These are phyloP conservation scores for Uncinocarpus reesii DNA, from an alignment of 2,329 filamentous ascomycete genomes.

Conservation along the genomic window DNA sequence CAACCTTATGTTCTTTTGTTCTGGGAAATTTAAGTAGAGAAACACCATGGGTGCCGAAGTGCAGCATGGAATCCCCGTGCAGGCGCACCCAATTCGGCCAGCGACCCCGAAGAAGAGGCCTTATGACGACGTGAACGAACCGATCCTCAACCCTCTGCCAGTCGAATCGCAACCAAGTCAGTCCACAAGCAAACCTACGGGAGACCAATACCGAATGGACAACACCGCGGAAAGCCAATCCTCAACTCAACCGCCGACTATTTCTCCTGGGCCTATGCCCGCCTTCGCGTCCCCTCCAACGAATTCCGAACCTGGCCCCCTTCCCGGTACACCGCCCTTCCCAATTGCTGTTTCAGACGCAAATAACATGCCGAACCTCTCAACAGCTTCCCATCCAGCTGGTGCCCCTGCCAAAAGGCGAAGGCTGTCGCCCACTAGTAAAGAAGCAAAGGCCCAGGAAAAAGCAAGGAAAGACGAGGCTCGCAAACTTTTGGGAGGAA, in stretches of 20 bases:
- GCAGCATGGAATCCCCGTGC: slow-evolving; percentile 7
- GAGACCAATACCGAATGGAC: neutral
- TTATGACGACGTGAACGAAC: slow-evolving; percentile 23
- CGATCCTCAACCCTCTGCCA: neutral
- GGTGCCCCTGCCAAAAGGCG: slow-evolving; percentile 23
- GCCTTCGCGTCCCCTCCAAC: neutral
- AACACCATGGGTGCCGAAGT: slow-evolving; percentile 8
- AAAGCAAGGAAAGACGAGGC: slow-evolving; percentile 38
- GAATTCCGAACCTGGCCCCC: neutral
- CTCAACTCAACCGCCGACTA: neutral
- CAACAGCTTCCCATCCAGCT: slow-evolving; percentile 14
- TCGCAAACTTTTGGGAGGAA: slow-evolving; percentile 32
- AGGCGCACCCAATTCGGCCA: slow-evolving; percentile 11
- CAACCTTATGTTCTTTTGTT: neutral
- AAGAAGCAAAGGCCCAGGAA: slow-evolving; percentile 30
- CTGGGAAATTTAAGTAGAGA: neutral
- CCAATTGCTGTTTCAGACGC: neutral
- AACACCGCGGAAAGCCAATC: neutral
- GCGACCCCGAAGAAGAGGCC: slow-evolving; percentile 23
- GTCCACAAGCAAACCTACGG: neutral
- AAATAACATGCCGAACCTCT: slow-evolving; percentile 10
- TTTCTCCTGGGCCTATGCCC: neutral
- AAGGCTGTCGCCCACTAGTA: slow-evolving; percentile 26
- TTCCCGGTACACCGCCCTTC: neutral
- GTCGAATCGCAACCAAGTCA: too few relatives aligned